Percentiles rank a stretch among this genome's conserved stretches.
These are phyloP conservation scores for Murraya paniculata DNA, from an alignment of 345 rosid species.

Conservation along the genomic window DNA sequence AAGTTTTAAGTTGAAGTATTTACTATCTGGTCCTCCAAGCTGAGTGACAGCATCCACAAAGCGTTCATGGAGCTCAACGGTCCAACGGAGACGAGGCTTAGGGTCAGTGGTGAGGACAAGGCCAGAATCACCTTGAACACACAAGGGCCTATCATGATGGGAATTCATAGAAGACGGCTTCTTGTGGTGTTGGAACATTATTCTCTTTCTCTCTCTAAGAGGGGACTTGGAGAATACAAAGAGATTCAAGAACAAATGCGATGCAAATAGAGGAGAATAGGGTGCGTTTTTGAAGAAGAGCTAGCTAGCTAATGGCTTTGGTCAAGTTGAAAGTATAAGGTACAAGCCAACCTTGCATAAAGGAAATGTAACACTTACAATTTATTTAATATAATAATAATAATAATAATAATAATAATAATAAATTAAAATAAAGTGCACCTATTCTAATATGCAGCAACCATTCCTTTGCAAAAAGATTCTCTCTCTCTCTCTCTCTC, in stretches of 20 bases:
- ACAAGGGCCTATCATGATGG: slow-evolving; percentile 81
- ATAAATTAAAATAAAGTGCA: slow-evolving; percentile 3
- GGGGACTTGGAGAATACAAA: slow-evolving; percentile 17
- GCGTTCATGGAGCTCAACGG: slow-evolving; percentile 98
- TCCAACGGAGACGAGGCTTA: slow-evolving; percentile 99
- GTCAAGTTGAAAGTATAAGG: slow-evolving; percentile 16
- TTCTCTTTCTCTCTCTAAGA: slow-evolving; percentile 32
- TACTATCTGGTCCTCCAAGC: slow-evolving; percentile 98
- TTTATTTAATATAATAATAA: background rate
- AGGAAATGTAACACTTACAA: slow-evolving; percentile 1
- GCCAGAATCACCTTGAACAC: slow-evolving; percentile 98
- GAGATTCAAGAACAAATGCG: slow-evolving; percentile 94
- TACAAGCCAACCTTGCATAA: slow-evolving; percentile 21
- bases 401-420: background rate
- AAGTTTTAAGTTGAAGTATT: background rate
- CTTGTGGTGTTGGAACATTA: slow-evolving; percentile 95
- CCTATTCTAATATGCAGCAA: slow-evolving; percentile 12
- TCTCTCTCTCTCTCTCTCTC: background rate
- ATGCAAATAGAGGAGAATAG: slow-evolving; percentile 78
- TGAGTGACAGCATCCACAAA: slow-evolving; percentile 98
- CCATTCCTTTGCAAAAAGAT: slow-evolving; percentile 29
- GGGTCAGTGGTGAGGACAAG: slow-evolving; percentile 99
- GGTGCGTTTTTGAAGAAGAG: slow-evolving; percentile 79
- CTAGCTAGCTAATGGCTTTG: slow-evolving; percentile 4
- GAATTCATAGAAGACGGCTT: slow-evolving; percentile 92